phyloP scores from a whole-genome alignment of 2,329 filamentous ascomycete species.

The Cladosporium colombiae region DNA sequence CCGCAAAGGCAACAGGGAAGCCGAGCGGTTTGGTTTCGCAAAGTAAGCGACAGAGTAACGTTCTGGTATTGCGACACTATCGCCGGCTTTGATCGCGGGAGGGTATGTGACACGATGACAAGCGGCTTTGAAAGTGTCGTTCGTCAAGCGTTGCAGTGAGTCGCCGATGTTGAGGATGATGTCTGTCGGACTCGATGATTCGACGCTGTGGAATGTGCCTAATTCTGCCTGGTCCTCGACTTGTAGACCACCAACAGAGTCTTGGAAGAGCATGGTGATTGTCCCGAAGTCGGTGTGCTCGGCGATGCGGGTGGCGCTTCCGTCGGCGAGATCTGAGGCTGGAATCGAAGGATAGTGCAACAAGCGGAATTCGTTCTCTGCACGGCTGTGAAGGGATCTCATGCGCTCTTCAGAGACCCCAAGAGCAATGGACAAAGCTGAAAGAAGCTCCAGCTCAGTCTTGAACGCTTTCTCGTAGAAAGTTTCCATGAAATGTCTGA shows the following conservation, averaged over 20 bases:
- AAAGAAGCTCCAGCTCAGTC: neutral
- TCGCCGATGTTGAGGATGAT: conserved; percentile 11
- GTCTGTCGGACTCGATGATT: neutral
- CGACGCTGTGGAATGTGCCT: neutral
- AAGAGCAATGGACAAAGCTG: neutral
- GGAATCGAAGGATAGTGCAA: conserved; percentile 7
- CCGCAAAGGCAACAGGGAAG: too few relatives aligned
- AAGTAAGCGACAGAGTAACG: conserved; percentile 3
- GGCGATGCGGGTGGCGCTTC: conserved; percentile 32
- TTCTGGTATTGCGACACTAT: neutral
- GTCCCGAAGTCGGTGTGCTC: conserved; percentile 42
- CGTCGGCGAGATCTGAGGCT: neutral
- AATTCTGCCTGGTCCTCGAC: conserved; percentile 30
- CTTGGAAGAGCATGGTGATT: conserved; percentile 42
- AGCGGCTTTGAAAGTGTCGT: conserved; percentile 1
- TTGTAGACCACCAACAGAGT: conserved; percentile 39
- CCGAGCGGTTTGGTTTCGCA: neutral
- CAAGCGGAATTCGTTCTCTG: conserved; percentile 2
- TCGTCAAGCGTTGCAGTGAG: conserved; percentile 1
- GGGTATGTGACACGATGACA: neutral
- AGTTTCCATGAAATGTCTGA: conserved; percentile 30
- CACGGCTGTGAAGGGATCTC: neutral
- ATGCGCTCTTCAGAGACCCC: neutral
- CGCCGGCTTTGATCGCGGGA: neutral
- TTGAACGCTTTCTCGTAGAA: neutral